A percentile compares a stretch with the other conserved stretches of the same genome.
phyloP scores from a whole-genome alignment of 2,329 filamentous ascomycete species.

The Sporothrix pallida region DNA sequence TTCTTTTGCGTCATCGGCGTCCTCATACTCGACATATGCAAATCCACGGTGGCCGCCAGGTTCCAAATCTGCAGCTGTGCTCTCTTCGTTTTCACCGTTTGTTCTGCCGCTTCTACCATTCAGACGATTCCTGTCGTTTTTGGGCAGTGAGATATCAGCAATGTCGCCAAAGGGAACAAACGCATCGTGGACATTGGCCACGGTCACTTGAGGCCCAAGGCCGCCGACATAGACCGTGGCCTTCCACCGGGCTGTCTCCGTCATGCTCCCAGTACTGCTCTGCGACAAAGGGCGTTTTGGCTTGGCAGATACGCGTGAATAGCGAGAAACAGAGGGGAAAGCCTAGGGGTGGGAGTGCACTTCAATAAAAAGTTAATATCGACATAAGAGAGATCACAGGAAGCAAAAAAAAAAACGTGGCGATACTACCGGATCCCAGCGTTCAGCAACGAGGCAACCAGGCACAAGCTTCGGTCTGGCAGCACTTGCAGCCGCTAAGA shows the following conservation, averaged over 20 bases:
- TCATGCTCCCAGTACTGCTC: conserved; percentile 61
- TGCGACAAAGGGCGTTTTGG: not conserved
- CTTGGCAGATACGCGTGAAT: too few species aligned
- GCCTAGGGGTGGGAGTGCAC: too few species aligned
- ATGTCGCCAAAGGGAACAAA: conserved; percentile 98
- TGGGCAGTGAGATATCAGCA: conserved; percentile 86
- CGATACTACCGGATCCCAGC: too few species aligned
- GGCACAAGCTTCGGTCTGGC: too few species aligned
- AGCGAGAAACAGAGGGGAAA: too few species aligned
- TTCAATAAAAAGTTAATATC: too few species aligned
- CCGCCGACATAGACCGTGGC: conserved; percentile 92
- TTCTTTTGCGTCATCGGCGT: conserved; percentile 83
- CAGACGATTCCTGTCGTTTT: conserved; percentile 69
- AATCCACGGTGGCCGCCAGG: conserved; percentile 76
- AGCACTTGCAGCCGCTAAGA: too few species aligned
- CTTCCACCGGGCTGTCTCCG: conserved; percentile 82
- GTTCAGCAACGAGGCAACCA: too few species aligned
- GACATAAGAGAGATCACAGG: too few species aligned
- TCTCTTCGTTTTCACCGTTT: conserved; percentile 22
- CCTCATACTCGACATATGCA: conserved; percentile 94
- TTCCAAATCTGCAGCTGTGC: not conserved
- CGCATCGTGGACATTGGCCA: conserved; percentile 78
- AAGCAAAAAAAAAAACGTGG: too few species aligned
- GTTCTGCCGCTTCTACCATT: conserved; percentile 63
- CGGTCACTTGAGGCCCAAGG: conserved; percentile 77